A percentile compares a stretch with the other conserved stretches of the same genome.
phyloP scores from a whole-genome alignment of 1,284 basidiomycete genomes.

The Golubevia sp. region DNA sequence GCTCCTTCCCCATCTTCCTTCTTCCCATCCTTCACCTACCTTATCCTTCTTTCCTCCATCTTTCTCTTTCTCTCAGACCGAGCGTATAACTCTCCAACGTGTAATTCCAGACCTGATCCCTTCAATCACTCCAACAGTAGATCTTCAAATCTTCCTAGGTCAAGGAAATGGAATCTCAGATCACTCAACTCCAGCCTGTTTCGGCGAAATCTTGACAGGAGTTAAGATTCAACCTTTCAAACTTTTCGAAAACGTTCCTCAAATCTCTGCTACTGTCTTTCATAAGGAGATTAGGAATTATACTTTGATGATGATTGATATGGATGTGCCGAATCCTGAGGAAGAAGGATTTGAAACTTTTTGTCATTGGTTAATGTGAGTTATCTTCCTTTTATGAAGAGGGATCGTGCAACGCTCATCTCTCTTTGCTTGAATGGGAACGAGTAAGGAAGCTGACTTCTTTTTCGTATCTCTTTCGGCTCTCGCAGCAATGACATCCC shows the following conservation, averaged over 20 bases:
- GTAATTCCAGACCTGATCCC: slow-evolving; percentile 50
- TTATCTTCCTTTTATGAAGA: neutral
- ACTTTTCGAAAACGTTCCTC: slow-evolving; percentile 14
- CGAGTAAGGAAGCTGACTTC: too few species aligned
- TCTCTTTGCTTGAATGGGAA: too few species aligned
- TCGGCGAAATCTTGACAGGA: slow-evolving; percentile 46
- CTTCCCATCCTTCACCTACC: too few species aligned
- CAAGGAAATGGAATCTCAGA: slow-evolving; percentile 38
- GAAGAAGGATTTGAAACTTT: slow-evolving; percentile 18
- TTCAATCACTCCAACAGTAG: slow-evolving; percentile 34
- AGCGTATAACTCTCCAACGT: slow-evolving; percentile 34
- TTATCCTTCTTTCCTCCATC: too few species aligned
- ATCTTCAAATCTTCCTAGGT: slow-evolving; percentile 47
- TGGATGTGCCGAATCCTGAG: slow-evolving; percentile 38
- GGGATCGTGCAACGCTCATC: neutral
- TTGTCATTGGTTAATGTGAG: slow-evolving; percentile 35
- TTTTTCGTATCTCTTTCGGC: neutral
- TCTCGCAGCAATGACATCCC: slow-evolving; percentile 18
- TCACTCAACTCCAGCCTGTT: slow-evolving; percentile 19
- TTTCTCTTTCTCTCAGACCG: slow-evolving; percentile 14
- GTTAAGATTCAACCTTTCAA: slow-evolving; percentile 6
- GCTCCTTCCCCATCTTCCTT: slow-evolving; percentile 5
- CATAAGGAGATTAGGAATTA: slow-evolving; percentile 37
- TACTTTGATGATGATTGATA: slow-evolving; percentile 49
- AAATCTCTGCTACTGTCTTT: slow-evolving; percentile 38